Evolutionary conservation across 257 asterid genomes (phyloP).

Genomic region (Osmanthus fragrans): DNA sequence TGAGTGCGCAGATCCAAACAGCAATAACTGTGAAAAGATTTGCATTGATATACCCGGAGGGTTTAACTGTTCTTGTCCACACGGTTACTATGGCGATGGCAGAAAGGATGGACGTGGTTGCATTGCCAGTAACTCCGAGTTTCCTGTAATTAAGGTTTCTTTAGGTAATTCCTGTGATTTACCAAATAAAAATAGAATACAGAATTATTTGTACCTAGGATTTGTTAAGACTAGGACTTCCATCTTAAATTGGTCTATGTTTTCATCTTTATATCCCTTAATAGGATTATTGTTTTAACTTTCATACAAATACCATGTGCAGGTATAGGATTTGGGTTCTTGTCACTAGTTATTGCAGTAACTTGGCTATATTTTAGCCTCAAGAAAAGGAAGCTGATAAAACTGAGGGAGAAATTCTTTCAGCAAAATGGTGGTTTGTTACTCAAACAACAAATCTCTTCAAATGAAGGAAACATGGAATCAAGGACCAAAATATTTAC

Average conservation of each 20-base stretch:
- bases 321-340: slow-evolving; percentile 5
- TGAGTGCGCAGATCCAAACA: slow-evolving; percentile 39
- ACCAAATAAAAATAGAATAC: too few relatives aligned
- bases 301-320: not conserved
- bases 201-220: too few relatives aligned
- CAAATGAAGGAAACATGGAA: slow-evolving; percentile 4
- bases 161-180: slow-evolving; percentile 28
- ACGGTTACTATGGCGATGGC: slow-evolving; percentile 60
- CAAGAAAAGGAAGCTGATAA: not conserved
- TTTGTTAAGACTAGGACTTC: too few relatives aligned
- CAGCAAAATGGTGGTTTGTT: slow-evolving; percentile 14
- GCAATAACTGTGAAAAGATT: slow-evolving; percentile 26
- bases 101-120: slow-evolving; percentile 49
- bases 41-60: slow-evolving; percentile 44
- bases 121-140: slow-evolving; percentile 34
- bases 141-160: slow-evolving; percentile 45
- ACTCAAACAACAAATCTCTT: not conserved
- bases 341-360: not conserved
- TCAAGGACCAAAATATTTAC: slow-evolving; percentile 26
- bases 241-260: too few relatives aligned
- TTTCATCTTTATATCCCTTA: too few relatives aligned
- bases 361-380: not conserved
- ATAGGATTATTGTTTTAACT: too few relatives aligned
- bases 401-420: slow-evolving; percentile 5
- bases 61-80: slow-evolving; percentile 56